Conservation (phyloP, 2,329 filamentous ascomycete genomes). For the Blastomyces parvus region DNA sequence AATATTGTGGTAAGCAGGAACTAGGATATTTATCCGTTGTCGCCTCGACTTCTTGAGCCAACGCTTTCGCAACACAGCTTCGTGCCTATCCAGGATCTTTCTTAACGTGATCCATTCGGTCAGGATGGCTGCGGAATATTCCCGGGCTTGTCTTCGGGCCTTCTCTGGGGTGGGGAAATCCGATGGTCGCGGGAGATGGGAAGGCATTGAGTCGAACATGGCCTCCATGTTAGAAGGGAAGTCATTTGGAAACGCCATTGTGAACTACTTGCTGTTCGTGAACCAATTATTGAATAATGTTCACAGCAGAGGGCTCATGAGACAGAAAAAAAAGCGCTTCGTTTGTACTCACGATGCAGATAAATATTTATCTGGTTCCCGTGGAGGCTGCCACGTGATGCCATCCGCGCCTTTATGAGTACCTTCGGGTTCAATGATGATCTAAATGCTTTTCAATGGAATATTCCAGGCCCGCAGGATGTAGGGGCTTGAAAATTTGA, state of each 20-base stretch:
- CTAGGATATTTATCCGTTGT: constrained; percentile 40
- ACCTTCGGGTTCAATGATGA: no score
- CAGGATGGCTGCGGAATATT: constrained; percentile 23
- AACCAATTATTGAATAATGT: neutral
- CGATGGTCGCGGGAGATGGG: constrained; percentile 7
- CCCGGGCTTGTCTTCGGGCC: neutral
- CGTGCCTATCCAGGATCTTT: constrained; percentile 41
- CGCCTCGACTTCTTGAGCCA: constrained; percentile 46
- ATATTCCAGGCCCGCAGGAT: no score
- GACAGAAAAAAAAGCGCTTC: no score
- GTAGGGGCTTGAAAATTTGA: no score
- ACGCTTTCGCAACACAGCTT: constrained; percentile 42
- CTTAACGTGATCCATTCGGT: constrained; percentile 28
- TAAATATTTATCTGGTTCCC: neutral
- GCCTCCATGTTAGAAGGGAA: neutral
- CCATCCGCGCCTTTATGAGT: no score
- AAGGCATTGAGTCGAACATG: neutral
- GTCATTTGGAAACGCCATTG: neutral
- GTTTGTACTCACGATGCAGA: no score
- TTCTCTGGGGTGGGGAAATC: constrained; percentile 7
- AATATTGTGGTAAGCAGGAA: constrained; percentile 42
- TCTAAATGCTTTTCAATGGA: no score
- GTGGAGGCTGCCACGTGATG: neutral
- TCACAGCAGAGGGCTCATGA: no score
- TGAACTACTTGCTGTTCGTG: neutral